phyloP scores from a whole-genome alignment of 73 alveolate species.

The Blepharisma japonicum region DNA sequence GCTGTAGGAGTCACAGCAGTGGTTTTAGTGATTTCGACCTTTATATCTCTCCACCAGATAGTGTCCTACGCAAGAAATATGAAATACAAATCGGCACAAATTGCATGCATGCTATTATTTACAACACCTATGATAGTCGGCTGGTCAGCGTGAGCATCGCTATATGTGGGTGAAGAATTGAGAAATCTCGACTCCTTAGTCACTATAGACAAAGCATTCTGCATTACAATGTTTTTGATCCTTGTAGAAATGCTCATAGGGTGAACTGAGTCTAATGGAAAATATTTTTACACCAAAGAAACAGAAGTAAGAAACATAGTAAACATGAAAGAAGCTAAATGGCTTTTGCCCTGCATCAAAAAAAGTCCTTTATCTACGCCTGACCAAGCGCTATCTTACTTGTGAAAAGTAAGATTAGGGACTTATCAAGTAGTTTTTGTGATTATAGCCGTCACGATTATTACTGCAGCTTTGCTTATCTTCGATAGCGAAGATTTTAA shows the following conservation, averaged over 20 bases:
- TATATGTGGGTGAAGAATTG: background rate
- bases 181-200: background rate
- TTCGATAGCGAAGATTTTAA: too few species aligned
- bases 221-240: background rate
- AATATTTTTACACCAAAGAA: background rate
- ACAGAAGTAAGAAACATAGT: background rate
- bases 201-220: background rate
- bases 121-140: background rate
- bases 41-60: background rate
- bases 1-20: constrained; percentile 23
- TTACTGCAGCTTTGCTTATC: too few species aligned
- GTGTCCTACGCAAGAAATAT: background rate
- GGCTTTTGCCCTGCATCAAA: background rate
- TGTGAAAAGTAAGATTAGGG: background rate
- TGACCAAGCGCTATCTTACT: background rate
- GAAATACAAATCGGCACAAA: background rate
- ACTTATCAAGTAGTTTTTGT: background rate
- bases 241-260: background rate
- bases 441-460: background rate
- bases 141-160: background rate
- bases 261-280: constrained; percentile 20
- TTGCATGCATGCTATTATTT: background rate
- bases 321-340: background rate
- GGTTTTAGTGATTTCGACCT: background rate
- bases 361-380: background rate